These are phyloP conservation scores for Phytophthora rubi DNA, from an alignment of 352 stramenopile species.

Conservation along the genomic window DNA sequence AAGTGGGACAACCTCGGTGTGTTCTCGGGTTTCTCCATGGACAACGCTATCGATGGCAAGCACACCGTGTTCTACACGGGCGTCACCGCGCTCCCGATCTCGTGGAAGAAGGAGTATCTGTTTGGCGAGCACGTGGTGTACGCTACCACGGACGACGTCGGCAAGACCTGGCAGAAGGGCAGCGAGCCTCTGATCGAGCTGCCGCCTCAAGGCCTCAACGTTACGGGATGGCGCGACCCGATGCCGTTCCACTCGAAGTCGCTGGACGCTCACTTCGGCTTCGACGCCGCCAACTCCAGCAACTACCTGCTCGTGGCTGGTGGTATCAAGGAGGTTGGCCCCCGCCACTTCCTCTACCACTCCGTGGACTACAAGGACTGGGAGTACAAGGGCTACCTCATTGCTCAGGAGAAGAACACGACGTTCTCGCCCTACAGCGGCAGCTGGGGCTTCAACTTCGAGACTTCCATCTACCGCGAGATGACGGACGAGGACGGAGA, in stretches of 20 bases:
- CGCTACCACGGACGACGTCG: too few species aligned
- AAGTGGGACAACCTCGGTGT: slow-evolving; percentile 64
- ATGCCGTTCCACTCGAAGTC: slow-evolving; percentile 57
- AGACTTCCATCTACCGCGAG: slow-evolving; percentile 63
- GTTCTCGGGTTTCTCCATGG: slow-evolving; percentile 64
- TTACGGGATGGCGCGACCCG: slow-evolving; percentile 62
- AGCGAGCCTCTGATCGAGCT: too few species aligned
- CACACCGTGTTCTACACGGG: slow-evolving; percentile 64
- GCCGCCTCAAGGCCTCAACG: slow-evolving; percentile 46
- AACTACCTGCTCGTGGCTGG: slow-evolving; percentile 60
- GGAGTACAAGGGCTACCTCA: slow-evolving; percentile 59
- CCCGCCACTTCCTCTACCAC: slow-evolving; percentile 64
- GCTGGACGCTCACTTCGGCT: slow-evolving; percentile 42
- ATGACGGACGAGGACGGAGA: slow-evolving; percentile 49
- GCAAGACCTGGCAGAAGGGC: too few species aligned
- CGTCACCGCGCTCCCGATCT: slow-evolving; percentile 49
- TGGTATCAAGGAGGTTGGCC: slow-evolving; percentile 57
- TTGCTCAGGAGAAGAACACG: slow-evolving; percentile 60
- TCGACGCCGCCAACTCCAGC: slow-evolving; percentile 34
- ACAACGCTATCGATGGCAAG: slow-evolving; percentile 57
- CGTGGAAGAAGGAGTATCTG: slow-evolving; percentile 48
- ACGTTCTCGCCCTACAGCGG: slow-evolving; percentile 58
- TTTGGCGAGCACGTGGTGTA: slow-evolving; percentile 65
- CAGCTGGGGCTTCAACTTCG: slow-evolving; percentile 66
- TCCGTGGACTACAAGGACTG: slow-evolving; percentile 53